phyloP scores from a whole-genome alignment of 495 filamentous ascomycete species.

The Trichoderma asperelloides region DNA sequence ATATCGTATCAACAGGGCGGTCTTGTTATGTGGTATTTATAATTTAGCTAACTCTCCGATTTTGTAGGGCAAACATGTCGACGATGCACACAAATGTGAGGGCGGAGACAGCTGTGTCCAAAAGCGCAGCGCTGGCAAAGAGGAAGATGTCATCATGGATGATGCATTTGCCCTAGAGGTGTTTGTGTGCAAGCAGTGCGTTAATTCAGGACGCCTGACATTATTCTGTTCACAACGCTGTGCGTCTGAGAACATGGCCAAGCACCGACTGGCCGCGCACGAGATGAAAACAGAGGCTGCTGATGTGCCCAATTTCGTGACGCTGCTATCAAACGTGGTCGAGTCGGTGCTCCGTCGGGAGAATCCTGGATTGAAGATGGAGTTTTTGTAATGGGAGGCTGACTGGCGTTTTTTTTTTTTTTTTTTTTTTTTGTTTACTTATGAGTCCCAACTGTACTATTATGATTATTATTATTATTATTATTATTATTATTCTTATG shows the following conservation, averaged over 20 bases:
- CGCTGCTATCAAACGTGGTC: background rate
- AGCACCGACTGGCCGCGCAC: conserved; percentile 33
- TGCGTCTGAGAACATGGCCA: conserved; percentile 29
- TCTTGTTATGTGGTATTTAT: background rate
- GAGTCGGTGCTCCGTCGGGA: background rate
- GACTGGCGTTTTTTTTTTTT: background rate
- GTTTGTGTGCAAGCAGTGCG: conserved; percentile 34
- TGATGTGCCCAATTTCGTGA: background rate
- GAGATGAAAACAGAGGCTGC: background rate
- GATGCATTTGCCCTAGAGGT: background rate
- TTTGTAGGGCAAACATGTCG: background rate
- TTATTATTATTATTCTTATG: too few species aligned
- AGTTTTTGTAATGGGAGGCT: background rate
- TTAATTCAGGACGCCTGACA: conserved; percentile 21
- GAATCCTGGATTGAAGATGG: background rate
- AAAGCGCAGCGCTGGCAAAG: background rate
- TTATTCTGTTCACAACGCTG: conserved; percentile 33
- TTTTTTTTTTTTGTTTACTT: background rate
- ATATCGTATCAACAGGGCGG: background rate
- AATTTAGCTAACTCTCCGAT: background rate
- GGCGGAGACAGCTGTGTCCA: conserved; percentile 11
- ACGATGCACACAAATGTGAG: conserved; percentile 11
- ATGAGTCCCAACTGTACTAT: background rate
- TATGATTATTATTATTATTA: background rate
- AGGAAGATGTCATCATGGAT: background rate